phyloP scores from a whole-genome alignment of 108 stramenopile genomes.

The Nitzschia palea region DNA sequence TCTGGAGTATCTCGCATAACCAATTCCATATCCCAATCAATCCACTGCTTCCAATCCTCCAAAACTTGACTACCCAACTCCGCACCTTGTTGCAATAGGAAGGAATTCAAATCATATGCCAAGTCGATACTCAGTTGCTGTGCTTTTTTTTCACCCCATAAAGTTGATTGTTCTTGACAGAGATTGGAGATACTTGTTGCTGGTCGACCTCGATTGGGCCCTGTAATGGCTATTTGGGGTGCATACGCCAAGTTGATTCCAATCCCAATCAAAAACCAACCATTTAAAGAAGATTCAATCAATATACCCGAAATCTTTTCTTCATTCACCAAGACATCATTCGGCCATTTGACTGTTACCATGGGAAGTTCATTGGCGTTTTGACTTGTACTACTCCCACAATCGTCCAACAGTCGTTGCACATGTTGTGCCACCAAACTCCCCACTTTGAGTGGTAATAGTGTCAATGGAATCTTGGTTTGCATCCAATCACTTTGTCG shows the following conservation, averaged over 20 bases:
- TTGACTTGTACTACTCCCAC: neutral
- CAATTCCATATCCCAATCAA: constrained; percentile 47
- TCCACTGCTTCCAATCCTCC: constrained; percentile 47
- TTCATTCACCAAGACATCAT: constrained; percentile 82
- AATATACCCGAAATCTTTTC: constrained; percentile 64
- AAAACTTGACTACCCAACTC: constrained; percentile 12
- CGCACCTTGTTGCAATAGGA: neutral
- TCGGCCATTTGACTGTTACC: constrained; percentile 90
- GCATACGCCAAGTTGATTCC: constrained; percentile 90
- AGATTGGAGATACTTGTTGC: constrained; percentile 50
- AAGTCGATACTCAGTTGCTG: constrained; percentile 35
- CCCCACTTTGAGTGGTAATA: constrained; percentile 59
- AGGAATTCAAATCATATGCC: constrained; percentile 32
- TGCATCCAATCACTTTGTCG: constrained; percentile 20
- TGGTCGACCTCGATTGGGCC: constrained; percentile 60
- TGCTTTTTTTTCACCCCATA: neutral
- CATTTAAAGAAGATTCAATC: constrained; percentile 53
- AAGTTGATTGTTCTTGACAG: neutral
- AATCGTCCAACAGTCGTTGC: constrained; percentile 8
- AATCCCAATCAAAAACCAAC: constrained; percentile 90
- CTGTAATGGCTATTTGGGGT: constrained; percentile 54
- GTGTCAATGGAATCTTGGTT: constrained; percentile 40
- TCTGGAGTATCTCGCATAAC: constrained; percentile 26
- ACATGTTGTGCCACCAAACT: constrained; percentile 36
- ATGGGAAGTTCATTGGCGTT: neutral